Conservation (phyloP, 2,329 filamentous ascomycete species). For the Exophiala phaeomuriformis region DNA sequence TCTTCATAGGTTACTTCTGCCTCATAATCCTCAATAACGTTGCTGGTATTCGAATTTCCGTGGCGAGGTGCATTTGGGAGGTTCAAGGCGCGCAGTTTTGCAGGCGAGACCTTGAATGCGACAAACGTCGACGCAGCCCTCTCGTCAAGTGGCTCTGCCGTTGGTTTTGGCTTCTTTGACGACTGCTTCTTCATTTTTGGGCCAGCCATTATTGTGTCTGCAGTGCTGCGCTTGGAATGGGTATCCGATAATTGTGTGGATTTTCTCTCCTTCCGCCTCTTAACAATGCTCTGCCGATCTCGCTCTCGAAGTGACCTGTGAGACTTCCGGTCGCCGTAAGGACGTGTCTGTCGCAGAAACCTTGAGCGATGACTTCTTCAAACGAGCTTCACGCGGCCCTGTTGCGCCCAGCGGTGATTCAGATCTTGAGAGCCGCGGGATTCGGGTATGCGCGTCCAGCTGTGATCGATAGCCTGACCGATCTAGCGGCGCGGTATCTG, state of each 20-base stretch:
- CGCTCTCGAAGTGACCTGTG: not conserved
- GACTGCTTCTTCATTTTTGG: not conserved
- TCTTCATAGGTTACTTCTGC: not conserved
- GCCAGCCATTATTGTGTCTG: not conserved
- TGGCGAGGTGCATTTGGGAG: not conserved
- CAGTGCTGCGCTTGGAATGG: not conserved
- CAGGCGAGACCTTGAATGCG: constrained; percentile 2
- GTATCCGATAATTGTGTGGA: not conserved
- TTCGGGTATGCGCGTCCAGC: constrained; percentile 76
- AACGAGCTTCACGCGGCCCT: constrained; percentile 63
- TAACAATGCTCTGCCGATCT: not conserved
- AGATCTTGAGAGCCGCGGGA: constrained; percentile 84
- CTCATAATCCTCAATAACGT: not conserved
- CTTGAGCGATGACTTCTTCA: constrained; percentile 35
- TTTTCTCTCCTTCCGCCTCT: not conserved
- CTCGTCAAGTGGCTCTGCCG: not conserved
- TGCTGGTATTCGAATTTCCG: not conserved
- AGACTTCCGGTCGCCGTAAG: not conserved
- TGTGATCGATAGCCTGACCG: constrained; percentile 79
- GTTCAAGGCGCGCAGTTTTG: not conserved
- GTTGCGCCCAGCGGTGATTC: constrained; percentile 76
- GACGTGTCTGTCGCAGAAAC: not conserved
- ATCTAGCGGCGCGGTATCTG: constrained; percentile 77
- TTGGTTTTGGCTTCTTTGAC: not conserved
- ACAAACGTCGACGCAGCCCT: constrained; percentile 3